A percentile compares a stretch with the other conserved stretches of the same genome.
Conservation (phyloP, 73 alveolate genomes). For the Paramecium primaurelia region DNA sequence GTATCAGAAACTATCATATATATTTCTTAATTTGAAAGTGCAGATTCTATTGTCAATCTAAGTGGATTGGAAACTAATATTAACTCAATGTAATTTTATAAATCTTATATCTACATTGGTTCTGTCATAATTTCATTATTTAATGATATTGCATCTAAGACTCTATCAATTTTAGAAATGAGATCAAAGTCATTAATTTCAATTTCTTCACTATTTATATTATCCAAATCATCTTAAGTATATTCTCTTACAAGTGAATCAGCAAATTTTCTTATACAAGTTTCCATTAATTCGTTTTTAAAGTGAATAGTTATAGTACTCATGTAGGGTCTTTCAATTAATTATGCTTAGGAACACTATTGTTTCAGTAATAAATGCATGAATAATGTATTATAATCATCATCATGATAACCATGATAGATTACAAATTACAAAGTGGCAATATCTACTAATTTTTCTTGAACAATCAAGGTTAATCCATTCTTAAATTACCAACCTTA, state of each 20-base stretch:
- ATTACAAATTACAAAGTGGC: background rate
- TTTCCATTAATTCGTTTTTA: background rate
- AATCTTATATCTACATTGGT: background rate
- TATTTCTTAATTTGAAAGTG: background rate
- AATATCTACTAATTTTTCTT: background rate
- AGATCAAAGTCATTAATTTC: background rate
- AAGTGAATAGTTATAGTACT: background rate
- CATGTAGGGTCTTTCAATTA: background rate
- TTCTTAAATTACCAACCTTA: conserved; percentile 23
- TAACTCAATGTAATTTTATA: background rate
- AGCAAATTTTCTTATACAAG: background rate
- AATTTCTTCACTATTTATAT: background rate
- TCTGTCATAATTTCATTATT: background rate
- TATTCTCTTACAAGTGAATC: background rate
- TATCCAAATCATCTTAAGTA: background rate
- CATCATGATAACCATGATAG: conserved; percentile 25
- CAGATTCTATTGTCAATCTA: background rate
- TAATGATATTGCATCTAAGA: background rate
- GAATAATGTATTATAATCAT: background rate
- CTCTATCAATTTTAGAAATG: background rate
- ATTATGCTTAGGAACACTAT: background rate
- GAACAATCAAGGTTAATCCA: background rate
- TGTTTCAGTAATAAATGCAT: background rate
- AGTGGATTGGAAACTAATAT: background rate
- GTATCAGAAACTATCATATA: conserved; percentile 14